Evolutionary conservation across 805 yeast species (phyloP), one percentile per base, ranked within the genome.

Genomic region (Metschnikowia lochheadii): DNA sequence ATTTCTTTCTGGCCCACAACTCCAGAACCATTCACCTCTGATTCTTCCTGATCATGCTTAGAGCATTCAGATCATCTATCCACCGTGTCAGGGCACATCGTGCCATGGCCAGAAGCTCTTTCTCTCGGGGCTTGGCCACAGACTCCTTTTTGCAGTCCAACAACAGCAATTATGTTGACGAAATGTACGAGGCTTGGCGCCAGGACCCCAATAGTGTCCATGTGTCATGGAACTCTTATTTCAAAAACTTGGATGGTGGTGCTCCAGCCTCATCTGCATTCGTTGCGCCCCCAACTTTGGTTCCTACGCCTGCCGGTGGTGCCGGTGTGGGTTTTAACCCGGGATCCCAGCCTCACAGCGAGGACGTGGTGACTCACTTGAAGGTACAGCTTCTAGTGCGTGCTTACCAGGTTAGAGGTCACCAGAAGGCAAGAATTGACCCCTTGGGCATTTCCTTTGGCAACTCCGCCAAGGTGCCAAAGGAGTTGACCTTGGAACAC

Each of bases 331-430:
- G 69, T 2, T 76, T 80, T 56, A 74, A 82, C 44, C 87, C 84
- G 32, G 81, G 80, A 26, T 78, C 79, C 45, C 63, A 62, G 40
- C 77, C 75, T 31, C 69, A 68, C 53, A 68, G 75, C 56, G 81
- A 83, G 63, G 89, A 84, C 57, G 89, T 91, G 41, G 79, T 87
- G 56, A 79, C 88, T 55, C 98, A 94, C 69, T 81, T 94, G 78
- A 94, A 94, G 71, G 95, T 90, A 15, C 99, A 94, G 78, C 81
- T 94, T 61, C 79, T 94, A 62, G 97, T 95, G 56, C 87, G 99
- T 71, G 99, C 99, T 31, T 94, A 91, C 75, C 99, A 94, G 77
- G 99, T 94, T 48, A 84, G 98, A 72, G 99, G 99, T 59, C 99
- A 94, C 71, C 87, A 85, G 70, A 89, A 88, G 76, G 97, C 98